These are phyloP conservation scores for Phyllosticta citribraziliensis DNA, from an alignment of 2,329 filamentous ascomycete species.

Conservation along the genomic window DNA sequence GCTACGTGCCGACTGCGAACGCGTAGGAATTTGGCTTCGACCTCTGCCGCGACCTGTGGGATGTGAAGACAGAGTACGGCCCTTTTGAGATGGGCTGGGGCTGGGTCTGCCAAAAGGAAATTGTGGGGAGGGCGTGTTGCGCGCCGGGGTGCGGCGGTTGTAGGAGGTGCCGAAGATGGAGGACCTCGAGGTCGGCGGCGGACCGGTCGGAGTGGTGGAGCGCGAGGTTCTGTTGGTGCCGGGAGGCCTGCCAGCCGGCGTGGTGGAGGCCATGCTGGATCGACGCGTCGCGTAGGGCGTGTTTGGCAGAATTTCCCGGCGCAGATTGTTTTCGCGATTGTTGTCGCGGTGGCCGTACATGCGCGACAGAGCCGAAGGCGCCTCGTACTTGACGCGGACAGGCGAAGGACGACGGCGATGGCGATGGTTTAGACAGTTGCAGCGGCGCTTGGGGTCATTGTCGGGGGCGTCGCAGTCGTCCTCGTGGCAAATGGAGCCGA, in stretches of 20 bases:
- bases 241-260: conserved; percentile 47
- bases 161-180: conserved; percentile 44
- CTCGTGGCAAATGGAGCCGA: neutral
- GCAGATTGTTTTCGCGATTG: neutral
- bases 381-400: conserved; percentile 1
- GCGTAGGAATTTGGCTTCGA: conserved; percentile 7
- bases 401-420: conserved; percentile 3
- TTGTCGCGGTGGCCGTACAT: conserved; percentile 2
- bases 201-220: conserved; percentile 48
- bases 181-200: conserved; percentile 34
- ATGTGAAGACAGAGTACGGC: conserved; percentile 4
- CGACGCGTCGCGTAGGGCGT: conserved; percentile 20
- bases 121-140: conserved; percentile 11
- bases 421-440: conserved; percentile 9
- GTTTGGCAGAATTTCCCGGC: conserved; percentile 19
- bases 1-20: conserved; percentile 6
- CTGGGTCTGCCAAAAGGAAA: conserved; percentile 8
- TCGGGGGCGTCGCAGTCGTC: conserved; percentile 5
- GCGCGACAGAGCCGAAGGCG: conserved; percentile 2
- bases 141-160: conserved; percentile 20
- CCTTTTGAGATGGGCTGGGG: conserved; percentile 5
- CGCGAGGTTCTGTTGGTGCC: conserved; percentile 30
- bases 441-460: conserved; percentile 11
- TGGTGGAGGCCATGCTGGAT: conserved; percentile 41
- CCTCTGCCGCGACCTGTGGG: conserved; percentile 3